Percentiles rank a stretch among this genome's conserved stretches.
Conservation (phyloP, 169 alveolate genomes). For the Cryptosporidium tyzzeri region DNA sequence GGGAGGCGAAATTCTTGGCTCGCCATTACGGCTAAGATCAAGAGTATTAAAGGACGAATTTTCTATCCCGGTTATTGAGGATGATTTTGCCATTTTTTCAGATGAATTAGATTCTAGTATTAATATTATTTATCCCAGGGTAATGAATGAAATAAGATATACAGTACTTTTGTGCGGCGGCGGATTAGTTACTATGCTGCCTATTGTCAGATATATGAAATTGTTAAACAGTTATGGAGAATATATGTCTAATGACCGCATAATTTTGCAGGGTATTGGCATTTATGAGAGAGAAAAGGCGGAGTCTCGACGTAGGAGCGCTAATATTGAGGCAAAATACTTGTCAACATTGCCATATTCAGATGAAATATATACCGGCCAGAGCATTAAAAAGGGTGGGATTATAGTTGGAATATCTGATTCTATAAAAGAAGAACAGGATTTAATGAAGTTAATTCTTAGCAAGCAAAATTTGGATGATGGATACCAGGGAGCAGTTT, state of each 20-base stretch:
- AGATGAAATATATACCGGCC: slow-evolving; percentile 54
- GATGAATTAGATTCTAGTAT: neutral
- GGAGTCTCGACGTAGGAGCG: slow-evolving; percentile 31
- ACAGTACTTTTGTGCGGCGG: slow-evolving; percentile 62
- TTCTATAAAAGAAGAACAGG: slow-evolving; percentile 15
- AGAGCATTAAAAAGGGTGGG: slow-evolving; percentile 19
- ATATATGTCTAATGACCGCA: slow-evolving; percentile 29
- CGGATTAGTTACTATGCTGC: slow-evolving; percentile 30
- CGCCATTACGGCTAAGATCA: slow-evolving; percentile 56
- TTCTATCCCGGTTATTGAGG: slow-evolving; percentile 56
- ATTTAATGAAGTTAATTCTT: neutral
- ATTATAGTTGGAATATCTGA: slow-evolving; percentile 47
- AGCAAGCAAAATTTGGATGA: neutral
- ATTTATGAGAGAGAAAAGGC: slow-evolving; percentile 65
- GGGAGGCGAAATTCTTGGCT: slow-evolving; percentile 43
- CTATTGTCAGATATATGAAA: slow-evolving; percentile 28
- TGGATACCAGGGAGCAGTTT: slow-evolving; percentile 20
- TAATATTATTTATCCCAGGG: slow-evolving; percentile 17
- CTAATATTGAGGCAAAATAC: slow-evolving; percentile 52
- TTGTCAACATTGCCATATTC: slow-evolving; percentile 41
- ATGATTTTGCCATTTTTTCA: slow-evolving; percentile 25
- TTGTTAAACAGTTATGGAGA: slow-evolving; percentile 23
- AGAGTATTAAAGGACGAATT: slow-evolving; percentile 17
- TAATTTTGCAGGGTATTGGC: slow-evolving; percentile 14
- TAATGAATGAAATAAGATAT: slow-evolving; percentile 59